Base-by-base conservation (phyloP, 169 alveolate genomes). In the Cytauxzoon felis region DNA sequence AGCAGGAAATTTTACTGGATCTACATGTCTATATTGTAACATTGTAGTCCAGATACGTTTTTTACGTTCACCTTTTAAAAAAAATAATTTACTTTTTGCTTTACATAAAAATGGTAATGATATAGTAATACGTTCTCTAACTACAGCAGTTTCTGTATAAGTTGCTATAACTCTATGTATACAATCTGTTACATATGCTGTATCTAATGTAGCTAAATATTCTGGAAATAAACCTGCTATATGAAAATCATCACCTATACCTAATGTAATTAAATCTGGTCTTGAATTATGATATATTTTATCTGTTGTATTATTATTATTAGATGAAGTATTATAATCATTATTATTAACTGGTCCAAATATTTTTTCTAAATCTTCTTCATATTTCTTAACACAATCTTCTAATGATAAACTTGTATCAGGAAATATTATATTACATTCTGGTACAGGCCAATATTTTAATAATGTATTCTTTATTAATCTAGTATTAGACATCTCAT, bases 221-320 rank as follows among this genome's bases (percentile, higher is more conserved):
- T 76, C 86, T 11, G 86, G 86, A 63, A 76, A 76, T 7, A 76
- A 51, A 11, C 86, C 86, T 2, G 81, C 86, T 6, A 76, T 76
- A 53, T 76, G 86, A 69, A 64, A 64, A 33, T 76, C 86, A 18
- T 64, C 81, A 5, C 86, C 86, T 16, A 76, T 64, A 23, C 86
- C 86, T 68, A 76, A 61, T 0, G 86, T 76, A 21, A 76, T 61
- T 29, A 76, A 36, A 67, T 76, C 80, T 16, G 86, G 86, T 30
- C 24, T 41, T n/a, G n/a, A n/a, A n/a, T n/a, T n/a, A n/a, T n/a
- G n/a, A n/a, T n/a, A n/a, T n/a, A n/a, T n/a, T n/a, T n/a, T n/a
- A n/a, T n/a, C n/a, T n/a, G n/a, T n/a, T n/a, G n/a, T n/a, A n/a
- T n/a, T n/a, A n/a, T n/a, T n/a, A n/a, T n/a, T n/a, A n/a, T n/a